Conservation (phyloP, 106 monocot species). For the Dioscorea alata region DNA sequence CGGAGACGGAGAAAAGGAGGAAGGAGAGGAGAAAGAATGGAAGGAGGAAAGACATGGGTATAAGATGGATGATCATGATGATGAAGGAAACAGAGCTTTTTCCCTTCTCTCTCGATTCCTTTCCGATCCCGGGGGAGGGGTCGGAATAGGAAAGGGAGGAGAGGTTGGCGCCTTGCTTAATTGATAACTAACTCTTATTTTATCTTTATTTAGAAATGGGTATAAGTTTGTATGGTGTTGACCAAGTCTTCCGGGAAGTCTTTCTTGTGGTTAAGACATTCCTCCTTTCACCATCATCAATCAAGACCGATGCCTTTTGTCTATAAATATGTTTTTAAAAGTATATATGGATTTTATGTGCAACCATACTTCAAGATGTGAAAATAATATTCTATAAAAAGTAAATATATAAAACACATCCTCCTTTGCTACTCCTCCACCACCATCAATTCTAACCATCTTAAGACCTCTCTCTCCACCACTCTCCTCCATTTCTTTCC, state of each 20-base stretch:
- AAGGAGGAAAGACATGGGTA: neutral
- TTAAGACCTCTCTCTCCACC: no score
- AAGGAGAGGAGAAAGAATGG: neutral
- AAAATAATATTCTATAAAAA: no score
- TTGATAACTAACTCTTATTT: neutral
- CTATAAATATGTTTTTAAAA: no score
- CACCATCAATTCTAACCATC: no score
- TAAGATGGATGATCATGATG: neutral
- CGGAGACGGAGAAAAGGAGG: neutral
- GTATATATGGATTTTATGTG: no score
- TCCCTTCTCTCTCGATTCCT: neutral
- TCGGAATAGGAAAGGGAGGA: constrained; percentile 3
- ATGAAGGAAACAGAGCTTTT: neutral
- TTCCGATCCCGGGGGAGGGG: constrained; percentile 11
- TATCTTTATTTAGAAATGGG: neutral
- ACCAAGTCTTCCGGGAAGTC: neutral
- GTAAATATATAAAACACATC: no score
- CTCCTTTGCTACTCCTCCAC: no score
- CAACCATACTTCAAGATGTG: no score
- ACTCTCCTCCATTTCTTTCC: no score
- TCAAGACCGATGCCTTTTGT: no score
- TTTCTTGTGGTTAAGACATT: no score
- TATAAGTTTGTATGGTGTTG: neutral
- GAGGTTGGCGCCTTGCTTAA: neutral
- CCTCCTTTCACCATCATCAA: no score